phyloP scores from a whole-genome alignment of 768 basidiomycete genomes.

The Termitomyces sp. region DNA sequence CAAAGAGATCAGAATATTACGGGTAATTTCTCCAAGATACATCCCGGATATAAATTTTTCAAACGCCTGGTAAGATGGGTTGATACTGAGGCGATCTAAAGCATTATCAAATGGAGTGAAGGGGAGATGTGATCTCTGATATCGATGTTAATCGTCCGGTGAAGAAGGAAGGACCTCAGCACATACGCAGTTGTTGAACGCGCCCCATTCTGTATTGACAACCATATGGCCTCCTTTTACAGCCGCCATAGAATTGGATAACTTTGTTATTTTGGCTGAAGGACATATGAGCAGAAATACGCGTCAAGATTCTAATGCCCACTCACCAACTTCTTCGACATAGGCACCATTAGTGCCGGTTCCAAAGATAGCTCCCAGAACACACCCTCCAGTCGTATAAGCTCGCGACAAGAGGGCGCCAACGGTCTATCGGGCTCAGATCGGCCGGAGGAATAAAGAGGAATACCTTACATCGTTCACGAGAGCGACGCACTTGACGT shows the following conservation, averaged over 20 bases:
- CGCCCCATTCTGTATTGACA: conserved; percentile 98
- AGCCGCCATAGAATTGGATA: conserved; percentile 60
- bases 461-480: conserved; percentile 79
- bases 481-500: conserved; percentile 86
- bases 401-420: conserved; percentile 91
- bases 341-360: conserved; percentile 99
- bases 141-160: conserved; percentile 3
- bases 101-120: conserved; percentile 89
- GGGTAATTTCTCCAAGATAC: conserved; percentile 95
- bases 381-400: conserved; percentile 89
- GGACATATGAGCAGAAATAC: background rate
- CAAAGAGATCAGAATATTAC: conserved; percentile 80
- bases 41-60: conserved; percentile 99
- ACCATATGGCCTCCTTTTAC: conserved; percentile 79
- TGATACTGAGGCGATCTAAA: conserved; percentile 91
- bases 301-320: background rate
- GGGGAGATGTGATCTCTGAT: conserved; percentile 76
- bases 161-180: background rate
- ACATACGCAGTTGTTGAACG: conserved; percentile 88
- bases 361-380: conserved; percentile 91
- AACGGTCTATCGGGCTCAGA: conserved; percentile 64
- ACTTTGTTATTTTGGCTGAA: conserved; percentile 74
- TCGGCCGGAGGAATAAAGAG: background rate
- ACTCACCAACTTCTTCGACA: conserved; percentile 72
- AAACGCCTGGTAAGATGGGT: conserved; percentile 88